Conservation (phyloP, 2,329 filamentous ascomycete genomes). For the Orbilia oligospora region DNA sequence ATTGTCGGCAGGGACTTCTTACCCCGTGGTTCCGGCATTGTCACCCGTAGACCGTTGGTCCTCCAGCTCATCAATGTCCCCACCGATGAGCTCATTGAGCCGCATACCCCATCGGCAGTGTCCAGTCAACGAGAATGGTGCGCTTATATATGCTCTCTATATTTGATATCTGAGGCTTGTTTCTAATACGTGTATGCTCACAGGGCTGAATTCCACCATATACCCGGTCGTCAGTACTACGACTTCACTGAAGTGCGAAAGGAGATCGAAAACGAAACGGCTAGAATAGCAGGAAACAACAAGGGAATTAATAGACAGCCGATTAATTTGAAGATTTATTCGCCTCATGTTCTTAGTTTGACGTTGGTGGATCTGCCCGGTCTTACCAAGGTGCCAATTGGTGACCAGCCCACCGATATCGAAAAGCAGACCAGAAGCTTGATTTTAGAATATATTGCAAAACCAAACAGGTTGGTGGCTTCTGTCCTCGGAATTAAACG, state of each 20-base stretch:
- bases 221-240: constrained; percentile 87
- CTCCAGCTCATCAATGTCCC: constrained; percentile 97
- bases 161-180: background rate
- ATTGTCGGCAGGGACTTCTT: constrained; percentile 98
- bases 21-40: constrained; percentile 94
- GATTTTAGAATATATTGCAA: constrained; percentile 98
- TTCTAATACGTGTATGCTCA: constrained; percentile 66
- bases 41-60: constrained; percentile 92
- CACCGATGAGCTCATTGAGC: constrained; percentile 76
- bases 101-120: constrained; percentile 83
- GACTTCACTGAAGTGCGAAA: constrained; percentile 94
- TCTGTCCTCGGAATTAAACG: background rate
- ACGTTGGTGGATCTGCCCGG: constrained; percentile 96
- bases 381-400: constrained; percentile 97
- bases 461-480: constrained; percentile 78
- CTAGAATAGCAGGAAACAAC: constrained; percentile 93
- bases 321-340: constrained; percentile 99
- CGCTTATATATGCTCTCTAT: constrained; percentile 69
- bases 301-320: constrained; percentile 98
- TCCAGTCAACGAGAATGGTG: constrained; percentile 73
- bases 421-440: constrained; percentile 98
- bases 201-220: constrained; percentile 98
- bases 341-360: constrained; percentile 93
- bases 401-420: constrained; percentile 96
- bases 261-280: constrained; percentile 97